Evolutionary conservation across 2,329 filamentous ascomycete species (phyloP), one percentile per base, ranked within the genome.

Genomic region (Fusarium algeriense): DNA sequence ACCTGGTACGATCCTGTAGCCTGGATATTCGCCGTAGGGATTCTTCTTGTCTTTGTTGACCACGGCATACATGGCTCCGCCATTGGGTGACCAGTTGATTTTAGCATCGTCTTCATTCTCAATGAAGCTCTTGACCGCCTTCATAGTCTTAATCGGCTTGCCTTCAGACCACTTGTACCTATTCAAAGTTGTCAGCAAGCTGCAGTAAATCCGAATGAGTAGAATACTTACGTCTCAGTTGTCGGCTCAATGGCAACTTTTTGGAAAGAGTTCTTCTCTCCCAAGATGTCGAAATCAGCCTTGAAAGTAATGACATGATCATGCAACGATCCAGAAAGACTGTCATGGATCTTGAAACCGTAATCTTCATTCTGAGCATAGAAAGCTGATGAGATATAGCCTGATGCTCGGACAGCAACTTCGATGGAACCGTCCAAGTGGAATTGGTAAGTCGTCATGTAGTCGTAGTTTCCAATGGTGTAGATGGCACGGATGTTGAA

Each of bases 381-480:
- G n/a, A 59, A 60, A 0, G 53, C 58, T 1, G 58, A 60, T 2
- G 58, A 59, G 53, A 60, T 60, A 3, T 60, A 60, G 6, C 58
- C 58, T 1, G 58, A 60, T 15, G 58, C 58, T 7, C 53, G 23
- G 10, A 60, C 53, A 15, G 20, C 30, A 4, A 60, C 14, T 26
- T 60, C 58, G 5, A 60, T 59, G 1, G 58, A 60, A 2, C 58
- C 58, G 5, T 60, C 58, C 0, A 60, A 53, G 7, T 44, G 37
- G 15, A 60, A 60, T 1, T 45, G 32, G 10, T 60, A 60, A 8
- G 53, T 60, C 3, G 34, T 46, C 58, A 60, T 60, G 26, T 60
- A 60, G 26, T 60, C 58, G 4, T 60, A 60, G 53, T 60, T 60
- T 11, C 53, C 58, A 4, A 60, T 60, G 11, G 58, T 60, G 53